phyloP scores from a whole-genome alignment of 2,329 filamentous ascomycete genomes.

The Plectosphaerella sp. region DNA sequence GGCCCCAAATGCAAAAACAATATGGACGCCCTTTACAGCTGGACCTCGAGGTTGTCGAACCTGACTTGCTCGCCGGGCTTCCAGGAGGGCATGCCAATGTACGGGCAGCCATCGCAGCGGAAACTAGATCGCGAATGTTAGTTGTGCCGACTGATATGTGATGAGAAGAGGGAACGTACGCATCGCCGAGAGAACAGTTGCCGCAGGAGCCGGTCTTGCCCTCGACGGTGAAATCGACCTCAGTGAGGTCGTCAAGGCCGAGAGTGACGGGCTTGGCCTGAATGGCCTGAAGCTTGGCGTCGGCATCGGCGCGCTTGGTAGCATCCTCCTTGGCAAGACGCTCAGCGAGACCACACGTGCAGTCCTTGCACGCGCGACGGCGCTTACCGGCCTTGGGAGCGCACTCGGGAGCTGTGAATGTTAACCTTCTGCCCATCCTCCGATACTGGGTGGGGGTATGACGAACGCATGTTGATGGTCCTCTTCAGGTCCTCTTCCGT shows the following conservation, averaged over 20 bases:
- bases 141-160: background rate
- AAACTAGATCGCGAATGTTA: constrained; percentile 32
- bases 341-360: constrained; percentile 87
- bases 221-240: constrained; percentile 96
- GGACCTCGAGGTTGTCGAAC: constrained; percentile 79
- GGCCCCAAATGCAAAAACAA: background rate
- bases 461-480: constrained; percentile 77
- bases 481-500: constrained; percentile 78
- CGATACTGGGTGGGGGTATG: background rate
- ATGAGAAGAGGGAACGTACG: constrained; percentile 24
- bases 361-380: constrained; percentile 65
- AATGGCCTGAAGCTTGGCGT: constrained; percentile 60
- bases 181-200: constrained; percentile 90
- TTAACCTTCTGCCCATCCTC: constrained; percentile 13
- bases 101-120: constrained; percentile 69
- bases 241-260: constrained; percentile 71
- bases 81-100: constrained; percentile 90
- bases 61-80: constrained; percentile 94
- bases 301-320: constrained; percentile 55
- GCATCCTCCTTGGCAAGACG: constrained; percentile 56
- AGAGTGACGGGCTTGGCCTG: constrained; percentile 64
- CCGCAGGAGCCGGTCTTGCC: constrained; percentile 94
- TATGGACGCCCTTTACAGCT: constrained; percentile 52
- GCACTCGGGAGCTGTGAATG: constrained; percentile 68
- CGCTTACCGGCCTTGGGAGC: constrained; percentile 83